These are phyloP conservation scores for Tolypocladium tundrense DNA, from an alignment of 2,329 filamentous ascomycete genomes.

Conservation along the genomic window DNA sequence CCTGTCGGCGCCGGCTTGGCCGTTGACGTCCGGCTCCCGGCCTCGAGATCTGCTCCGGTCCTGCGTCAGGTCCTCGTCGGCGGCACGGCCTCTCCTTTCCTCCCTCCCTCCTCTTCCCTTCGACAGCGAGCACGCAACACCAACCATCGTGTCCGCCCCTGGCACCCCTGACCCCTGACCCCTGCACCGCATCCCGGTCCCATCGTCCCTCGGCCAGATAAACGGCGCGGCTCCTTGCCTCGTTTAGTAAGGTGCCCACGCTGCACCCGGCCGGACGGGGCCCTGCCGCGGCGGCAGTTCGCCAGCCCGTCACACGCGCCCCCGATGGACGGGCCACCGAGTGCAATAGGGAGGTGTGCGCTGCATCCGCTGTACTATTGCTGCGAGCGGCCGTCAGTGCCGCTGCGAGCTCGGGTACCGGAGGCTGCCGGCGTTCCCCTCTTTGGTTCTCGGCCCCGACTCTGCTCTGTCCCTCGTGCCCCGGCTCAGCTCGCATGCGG, in stretches of 20 bases:
- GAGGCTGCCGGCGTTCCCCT: background rate
- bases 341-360: background rate
- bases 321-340: background rate
- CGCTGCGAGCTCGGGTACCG: background rate
- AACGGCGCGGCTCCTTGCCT: background rate
- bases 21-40: background rate
- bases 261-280: background rate
- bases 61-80: background rate
- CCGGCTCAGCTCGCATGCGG: background rate
- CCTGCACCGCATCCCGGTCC: background rate
- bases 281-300: background rate
- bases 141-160: background rate
- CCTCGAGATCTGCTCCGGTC: background rate
- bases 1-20: background rate
- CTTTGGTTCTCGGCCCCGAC: background rate
- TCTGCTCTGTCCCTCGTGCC: background rate
- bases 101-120: too few species aligned
- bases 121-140: background rate
- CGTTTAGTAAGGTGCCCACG: conserved; percentile 1
- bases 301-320: background rate
- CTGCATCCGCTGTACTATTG: background rate
- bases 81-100: too few species aligned
- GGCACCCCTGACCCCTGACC: background rate
- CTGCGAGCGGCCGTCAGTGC: background rate
- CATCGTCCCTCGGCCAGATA: background rate